Conservation (phyloP, 2,329 filamentous ascomycete genomes). For the Chaetomium olivaceum region DNA sequence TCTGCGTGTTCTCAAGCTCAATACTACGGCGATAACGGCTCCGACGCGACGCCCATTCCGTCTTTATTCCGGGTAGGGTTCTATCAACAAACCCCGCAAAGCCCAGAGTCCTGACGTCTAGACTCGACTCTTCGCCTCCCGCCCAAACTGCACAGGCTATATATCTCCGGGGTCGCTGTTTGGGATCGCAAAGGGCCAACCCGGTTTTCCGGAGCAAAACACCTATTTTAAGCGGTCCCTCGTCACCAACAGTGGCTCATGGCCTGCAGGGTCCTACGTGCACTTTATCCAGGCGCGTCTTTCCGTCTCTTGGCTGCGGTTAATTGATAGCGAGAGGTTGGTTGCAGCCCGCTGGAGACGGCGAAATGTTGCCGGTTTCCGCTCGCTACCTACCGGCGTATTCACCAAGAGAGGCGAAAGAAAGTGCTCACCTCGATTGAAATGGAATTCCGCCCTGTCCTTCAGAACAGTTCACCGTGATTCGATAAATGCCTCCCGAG, state of each 20-base stretch:
- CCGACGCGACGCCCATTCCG: background rate
- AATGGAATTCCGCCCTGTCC: background rate
- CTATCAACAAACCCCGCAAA: background rate
- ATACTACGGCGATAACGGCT: background rate
- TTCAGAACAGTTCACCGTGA: background rate
- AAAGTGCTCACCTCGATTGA: background rate
- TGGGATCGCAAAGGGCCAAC: background rate
- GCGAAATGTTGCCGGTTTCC: background rate
- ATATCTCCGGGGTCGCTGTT: background rate
- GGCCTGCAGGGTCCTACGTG: background rate
- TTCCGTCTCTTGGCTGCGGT: constrained; percentile 9
- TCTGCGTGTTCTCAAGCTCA: background rate
- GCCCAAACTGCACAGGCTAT: background rate
- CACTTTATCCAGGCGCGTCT: constrained; percentile 14
- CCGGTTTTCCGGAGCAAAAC: background rate
- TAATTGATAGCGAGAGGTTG: background rate
- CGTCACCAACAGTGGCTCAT: background rate
- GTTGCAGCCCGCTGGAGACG: background rate
- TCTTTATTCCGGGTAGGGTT: background rate
- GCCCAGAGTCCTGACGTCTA: background rate
- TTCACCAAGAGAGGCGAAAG: background rate
- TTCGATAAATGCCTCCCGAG: background rate
- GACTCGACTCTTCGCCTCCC: background rate
- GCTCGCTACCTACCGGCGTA: background rate
- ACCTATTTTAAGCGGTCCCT: background rate